Evolutionary conservation across 75 land plant species (phyloP), one percentile per base, ranked within the genome.

Genomic region (Isoetes taiwanensis): DNA sequence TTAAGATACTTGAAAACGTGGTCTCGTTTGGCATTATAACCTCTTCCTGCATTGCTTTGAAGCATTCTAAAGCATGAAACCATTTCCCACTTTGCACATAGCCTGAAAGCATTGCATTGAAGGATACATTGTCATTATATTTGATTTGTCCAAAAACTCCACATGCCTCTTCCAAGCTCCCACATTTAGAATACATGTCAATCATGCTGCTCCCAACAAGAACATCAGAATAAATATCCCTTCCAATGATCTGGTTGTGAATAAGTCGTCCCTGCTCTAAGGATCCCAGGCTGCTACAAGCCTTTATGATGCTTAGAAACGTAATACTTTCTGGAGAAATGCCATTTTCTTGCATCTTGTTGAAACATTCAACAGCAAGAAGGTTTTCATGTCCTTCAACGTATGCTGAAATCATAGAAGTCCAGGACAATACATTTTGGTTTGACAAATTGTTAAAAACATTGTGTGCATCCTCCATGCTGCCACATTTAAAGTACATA

Each of bases 161-260:
- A 1, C 12, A 24, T 27, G 55, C 55, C 30, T 52, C 30, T 19
- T 26, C 10, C 30, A 52, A 16, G 34, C 55, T 52, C 0, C 55
- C 55, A 52, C 55, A 52, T 52, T 52, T 52, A 17, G 11, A 29
- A 24, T 52, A 52, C 55, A 52, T 52, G 34, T 52, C 55, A 28
- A 52, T 24, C 1, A 52, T 9, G 32, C 31, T 32, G 30, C 23
- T 52, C 2, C n/a, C 32, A 20, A 52, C 55, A 20, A 28, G 6
- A 24, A 52, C 55, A 52, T 52, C 34, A 20, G 55, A 25, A 16
- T 8, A 24, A 24, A 52, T 16, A 16, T 32, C 55, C 27, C 32
- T n/a, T 52, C 23, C 25, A 20, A 52, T 10, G 27, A 52, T 52
- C 17, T 11, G 16, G 27, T 24, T 19, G 30, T 52, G 55, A 32